These are phyloP conservation scores for Eutypella sp. DNA, from an alignment of 2,329 filamentous ascomycete species.

Conservation along the genomic window DNA sequence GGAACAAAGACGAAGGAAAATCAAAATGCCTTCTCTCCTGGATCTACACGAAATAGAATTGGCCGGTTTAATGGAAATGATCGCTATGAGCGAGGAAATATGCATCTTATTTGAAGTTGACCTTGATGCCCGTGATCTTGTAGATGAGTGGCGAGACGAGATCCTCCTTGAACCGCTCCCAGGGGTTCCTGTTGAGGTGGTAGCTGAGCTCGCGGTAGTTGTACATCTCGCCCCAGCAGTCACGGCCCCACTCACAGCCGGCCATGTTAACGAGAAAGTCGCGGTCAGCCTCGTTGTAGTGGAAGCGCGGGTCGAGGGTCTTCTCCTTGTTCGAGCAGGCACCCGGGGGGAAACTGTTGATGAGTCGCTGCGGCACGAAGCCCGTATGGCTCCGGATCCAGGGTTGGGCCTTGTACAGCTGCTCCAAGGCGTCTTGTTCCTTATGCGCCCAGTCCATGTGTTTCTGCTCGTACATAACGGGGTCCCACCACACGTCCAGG, in stretches of 20 bases:
- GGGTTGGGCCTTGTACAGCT: slow-evolving; percentile 84
- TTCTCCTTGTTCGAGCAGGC: slow-evolving; percentile 77
- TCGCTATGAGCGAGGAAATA: too few species aligned
- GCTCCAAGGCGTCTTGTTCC: slow-evolving; percentile 91
- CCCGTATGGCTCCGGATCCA: slow-evolving; percentile 87
- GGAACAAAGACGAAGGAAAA: too few species aligned
- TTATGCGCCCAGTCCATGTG: slow-evolving; percentile 99
- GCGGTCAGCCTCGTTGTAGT: slow-evolving; percentile 79
- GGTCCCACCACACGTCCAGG: slow-evolving; percentile 97
- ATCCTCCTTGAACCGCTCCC: slow-evolving; percentile 72
- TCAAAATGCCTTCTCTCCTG: too few species aligned
- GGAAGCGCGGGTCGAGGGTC: slow-evolving; percentile 71
- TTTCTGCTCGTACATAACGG: slow-evolving; percentile 93
- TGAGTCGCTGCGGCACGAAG: slow-evolving; percentile 84
- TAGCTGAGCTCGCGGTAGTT: slow-evolving; percentile 89
- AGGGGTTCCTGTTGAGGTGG: slow-evolving; percentile 75
- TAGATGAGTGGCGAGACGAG: slow-evolving; percentile 56
- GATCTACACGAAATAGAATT: too few species aligned
- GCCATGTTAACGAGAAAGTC: slow-evolving; percentile 99
- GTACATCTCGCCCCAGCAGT: slow-evolving; percentile 98
- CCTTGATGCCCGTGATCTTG: slow-evolving; percentile 57
- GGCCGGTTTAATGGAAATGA: too few species aligned
- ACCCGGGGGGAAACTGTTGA: slow-evolving; percentile 90
- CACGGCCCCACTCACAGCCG: slow-evolving; percentile 91
- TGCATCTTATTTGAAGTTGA: slow-evolving; percentile 43